These are phyloP conservation scores for bread wheat (Triticum aestivum) DNA, from an alignment of 176 grass and related monocot genomes.

Conservation along the genomic window IWGSC_CS_RefSeq_v2.1 NC_057814.1:392118381-392118880, in stretches of 20 bases:
- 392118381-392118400: no score
- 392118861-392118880: neutral
- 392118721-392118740: neutral
- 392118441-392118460: no score
- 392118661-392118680: neutral
- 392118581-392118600: no score
- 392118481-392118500: no score
- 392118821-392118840: neutral
- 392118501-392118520: no score
- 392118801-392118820: neutral
- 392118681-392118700: neutral
- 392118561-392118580: no score
- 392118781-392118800: neutral
- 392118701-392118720: neutral
- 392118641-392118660: neutral
- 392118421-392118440: no score
- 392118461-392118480: no score
- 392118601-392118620: no score
- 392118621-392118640: neutral
- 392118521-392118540: no score
- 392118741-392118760: neutral
- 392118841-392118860: neutral
- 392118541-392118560: no score
- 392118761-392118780: neutral
- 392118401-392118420: no score